Evolutionary conservation across 805 yeast species (phyloP).

Genomic region (Metschnikowia chrysomelidarum): DNA sequence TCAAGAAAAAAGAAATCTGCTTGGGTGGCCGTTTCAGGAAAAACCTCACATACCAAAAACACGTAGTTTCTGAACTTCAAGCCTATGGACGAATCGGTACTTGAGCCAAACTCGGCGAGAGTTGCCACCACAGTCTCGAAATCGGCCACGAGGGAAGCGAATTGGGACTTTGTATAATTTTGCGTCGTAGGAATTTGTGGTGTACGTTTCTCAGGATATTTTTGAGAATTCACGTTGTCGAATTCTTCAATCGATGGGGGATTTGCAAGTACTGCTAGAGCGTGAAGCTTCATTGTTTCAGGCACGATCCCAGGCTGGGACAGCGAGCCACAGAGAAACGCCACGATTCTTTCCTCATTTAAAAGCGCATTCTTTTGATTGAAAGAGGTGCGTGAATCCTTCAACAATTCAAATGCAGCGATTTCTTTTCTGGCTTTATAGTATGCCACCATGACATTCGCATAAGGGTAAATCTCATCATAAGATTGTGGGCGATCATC

Average conservation of each 20-base stretch:
- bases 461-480: slow-evolving; percentile 18
- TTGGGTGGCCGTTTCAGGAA: slow-evolving; percentile 18
- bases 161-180: slow-evolving; percentile 1
- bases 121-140: slow-evolving; percentile 23
- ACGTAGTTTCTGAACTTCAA: slow-evolving; percentile 24
- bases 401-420: slow-evolving; percentile 18
- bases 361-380: slow-evolving; percentile 19
- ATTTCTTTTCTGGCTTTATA: slow-evolving; percentile 24
- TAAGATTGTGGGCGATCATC: slow-evolving; percentile 11
- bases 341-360: slow-evolving; percentile 1
- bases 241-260: too few species aligned
- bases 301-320: slow-evolving; percentile 19
- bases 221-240: too few species aligned
- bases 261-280: too few species aligned
- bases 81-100: slow-evolving; percentile 26
- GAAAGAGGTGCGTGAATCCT: too few species aligned
- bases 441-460: slow-evolving; percentile 22
- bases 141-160: slow-evolving; percentile 11
- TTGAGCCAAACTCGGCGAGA: slow-evolving; percentile 26
- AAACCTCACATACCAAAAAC: slow-evolving; percentile 19
- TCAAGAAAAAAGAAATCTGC: slow-evolving; percentile 26
- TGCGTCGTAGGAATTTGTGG: neutral
- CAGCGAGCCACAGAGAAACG: slow-evolving; percentile 20
- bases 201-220: neutral
- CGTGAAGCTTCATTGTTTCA: neutral